Conservation (phyloP, 2,329 filamentous ascomycete species). For the Aspergillus puulaauensis region DNA sequence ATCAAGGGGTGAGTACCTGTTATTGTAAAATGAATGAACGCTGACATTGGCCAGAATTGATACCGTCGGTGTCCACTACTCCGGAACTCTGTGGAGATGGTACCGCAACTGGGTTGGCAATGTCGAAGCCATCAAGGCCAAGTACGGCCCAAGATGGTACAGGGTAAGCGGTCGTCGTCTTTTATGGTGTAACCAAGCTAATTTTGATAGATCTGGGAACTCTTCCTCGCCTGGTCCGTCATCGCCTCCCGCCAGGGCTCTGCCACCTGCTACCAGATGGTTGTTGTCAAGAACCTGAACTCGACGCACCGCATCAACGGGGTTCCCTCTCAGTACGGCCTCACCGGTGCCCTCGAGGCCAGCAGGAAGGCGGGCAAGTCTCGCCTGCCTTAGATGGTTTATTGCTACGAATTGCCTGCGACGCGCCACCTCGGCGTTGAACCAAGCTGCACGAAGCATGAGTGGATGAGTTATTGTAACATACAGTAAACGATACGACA, state of each 20-base stretch:
- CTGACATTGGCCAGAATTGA: constrained; percentile 55
- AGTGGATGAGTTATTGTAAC: no score
- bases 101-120: constrained; percentile 98
- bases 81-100: constrained; percentile 94
- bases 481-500: no score
- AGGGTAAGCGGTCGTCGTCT: constrained; percentile 60
- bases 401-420: no score
- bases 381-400: neutral
- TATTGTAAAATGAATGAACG: neutral
- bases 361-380: neutral
- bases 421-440: no score
- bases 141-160: constrained; percentile 96
- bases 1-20: constrained; percentile 63
- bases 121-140: constrained; percentile 85
- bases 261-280: constrained; percentile 85
- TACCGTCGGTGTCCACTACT: constrained; percentile 95
- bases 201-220: constrained; percentile 73
- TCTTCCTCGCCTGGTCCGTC: constrained; percentile 81
- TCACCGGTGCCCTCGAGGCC: constrained; percentile 63
- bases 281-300: constrained; percentile 87
- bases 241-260: constrained; percentile 81
- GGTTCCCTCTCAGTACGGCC: constrained; percentile 65
- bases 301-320: constrained; percentile 79
- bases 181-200: no score
- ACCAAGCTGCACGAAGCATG: no score